Evolutionary conservation across 257 asterid genomes (phyloP).

Genomic region (Ilex asprella): DNA sequence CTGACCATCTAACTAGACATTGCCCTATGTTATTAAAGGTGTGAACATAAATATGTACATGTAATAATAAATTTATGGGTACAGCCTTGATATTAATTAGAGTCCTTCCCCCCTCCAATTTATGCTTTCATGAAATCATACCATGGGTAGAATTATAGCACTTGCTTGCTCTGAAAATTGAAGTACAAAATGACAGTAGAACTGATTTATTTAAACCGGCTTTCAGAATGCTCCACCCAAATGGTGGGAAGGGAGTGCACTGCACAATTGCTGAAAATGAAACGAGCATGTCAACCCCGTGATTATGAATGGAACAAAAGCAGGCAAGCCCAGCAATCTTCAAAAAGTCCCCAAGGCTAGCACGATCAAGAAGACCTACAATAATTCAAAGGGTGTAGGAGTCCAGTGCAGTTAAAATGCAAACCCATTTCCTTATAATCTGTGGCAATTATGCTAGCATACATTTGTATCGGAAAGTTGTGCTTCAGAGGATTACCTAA

Average conservation of each 20-base stretch:
- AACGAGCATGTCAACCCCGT: conserved; percentile 83
- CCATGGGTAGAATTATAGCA: conserved; percentile 65
- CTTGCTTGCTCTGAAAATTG: conserved; percentile 56
- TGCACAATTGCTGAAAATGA: conserved; percentile 87
- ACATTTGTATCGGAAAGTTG: not conserved
- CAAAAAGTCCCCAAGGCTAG: conserved; percentile 71
- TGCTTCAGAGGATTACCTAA: conserved; percentile 46
- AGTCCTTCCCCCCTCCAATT: not conserved
- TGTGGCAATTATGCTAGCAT: too few species aligned
- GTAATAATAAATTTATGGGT: too few species aligned
- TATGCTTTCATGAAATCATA: conserved; percentile 29
- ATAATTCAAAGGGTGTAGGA: conserved; percentile 11
- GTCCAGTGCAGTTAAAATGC: too few species aligned
- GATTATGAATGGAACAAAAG: conserved; percentile 91
- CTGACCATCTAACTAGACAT: too few species aligned
- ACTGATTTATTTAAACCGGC: conserved; percentile 98
- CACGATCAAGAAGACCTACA: conserved; percentile 81
- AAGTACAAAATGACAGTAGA: conserved; percentile 87
- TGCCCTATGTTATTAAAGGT: too few species aligned
- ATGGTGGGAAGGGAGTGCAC: conserved; percentile 76
- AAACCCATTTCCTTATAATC: too few species aligned
- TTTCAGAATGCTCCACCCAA: conserved; percentile 93
- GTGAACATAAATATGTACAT: too few species aligned
- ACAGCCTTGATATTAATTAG: too few species aligned
- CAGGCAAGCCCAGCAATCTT: conserved; percentile 88